These are phyloP conservation scores for Amanita rimosa DNA, from an alignment of 768 basidiomycete species.

Conservation along the genomic window DNA sequence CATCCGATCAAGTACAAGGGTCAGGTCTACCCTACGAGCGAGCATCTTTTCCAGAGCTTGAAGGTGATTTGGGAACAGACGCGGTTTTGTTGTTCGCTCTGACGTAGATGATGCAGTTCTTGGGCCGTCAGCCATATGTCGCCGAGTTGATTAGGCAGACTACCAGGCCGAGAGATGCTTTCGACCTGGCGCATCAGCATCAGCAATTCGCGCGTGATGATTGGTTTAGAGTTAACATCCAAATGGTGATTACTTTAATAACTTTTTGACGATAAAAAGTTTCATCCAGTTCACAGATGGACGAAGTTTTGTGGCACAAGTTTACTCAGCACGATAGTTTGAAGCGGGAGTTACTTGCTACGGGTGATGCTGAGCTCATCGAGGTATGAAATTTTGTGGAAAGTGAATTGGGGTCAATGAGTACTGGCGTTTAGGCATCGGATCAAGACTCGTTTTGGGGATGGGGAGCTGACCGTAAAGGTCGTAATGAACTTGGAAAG, in stretches of 20 bases:
- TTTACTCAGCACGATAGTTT: conserved; percentile 41
- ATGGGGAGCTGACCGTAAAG: conserved; percentile 28
- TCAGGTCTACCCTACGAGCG: conserved; percentile 36
- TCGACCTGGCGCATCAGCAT: conserved; percentile 29
- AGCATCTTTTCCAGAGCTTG: conserved; percentile 41
- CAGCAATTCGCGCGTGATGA: conserved; percentile 28
- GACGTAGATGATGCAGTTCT: conserved; percentile 20
- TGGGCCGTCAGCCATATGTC: conserved; percentile 25
- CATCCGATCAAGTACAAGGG: conserved; percentile 28
- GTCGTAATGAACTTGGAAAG: conserved; percentile 41
- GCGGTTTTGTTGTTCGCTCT: neutral
- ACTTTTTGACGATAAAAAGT: neutral
- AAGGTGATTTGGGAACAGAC: conserved; percentile 20
- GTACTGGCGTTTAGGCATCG: conserved; percentile 22
- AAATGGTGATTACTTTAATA: conserved; percentile 21
- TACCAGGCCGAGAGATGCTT: conserved; percentile 25
- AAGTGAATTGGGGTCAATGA: neutral
- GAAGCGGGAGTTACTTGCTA: conserved; percentile 28
- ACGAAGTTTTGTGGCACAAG: conserved; percentile 33
- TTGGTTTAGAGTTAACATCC: conserved; percentile 36
- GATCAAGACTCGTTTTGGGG: conserved; percentile 43
- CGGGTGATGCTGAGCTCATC: conserved; percentile 33
- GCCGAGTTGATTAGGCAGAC: conserved; percentile 33
- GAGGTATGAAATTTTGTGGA: conserved; percentile 24
- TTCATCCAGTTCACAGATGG: conserved; percentile 26